Evolutionary conservation across 495 filamentous ascomycete genomes (phyloP).

Genomic region (Aspergillus ellipticus): DNA sequence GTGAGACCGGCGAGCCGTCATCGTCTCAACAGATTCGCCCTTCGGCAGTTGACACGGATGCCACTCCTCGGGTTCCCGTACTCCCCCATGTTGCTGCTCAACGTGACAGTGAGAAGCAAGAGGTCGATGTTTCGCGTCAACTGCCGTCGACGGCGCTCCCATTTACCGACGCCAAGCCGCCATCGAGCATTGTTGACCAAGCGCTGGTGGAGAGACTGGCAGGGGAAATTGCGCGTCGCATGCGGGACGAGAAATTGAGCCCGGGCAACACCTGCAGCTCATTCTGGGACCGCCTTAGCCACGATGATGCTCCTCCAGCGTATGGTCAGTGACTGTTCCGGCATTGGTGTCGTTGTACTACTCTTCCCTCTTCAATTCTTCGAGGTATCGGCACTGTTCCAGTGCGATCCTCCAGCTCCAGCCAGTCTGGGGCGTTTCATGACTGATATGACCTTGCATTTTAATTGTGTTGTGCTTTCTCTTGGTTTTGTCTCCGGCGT

Average conservation of each 20-base stretch:
- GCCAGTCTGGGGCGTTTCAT: conserved; percentile 27
- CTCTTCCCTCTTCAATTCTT: conserved; percentile 14
- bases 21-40: conserved; percentile 25
- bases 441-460: conserved; percentile 34
- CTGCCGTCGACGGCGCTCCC: conserved; percentile 38
- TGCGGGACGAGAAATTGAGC: conserved; percentile 66
- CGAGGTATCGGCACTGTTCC: background rate
- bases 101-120: conserved; percentile 27
- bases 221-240: conserved; percentile 78
- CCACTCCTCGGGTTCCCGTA: conserved; percentile 33
- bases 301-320: conserved; percentile 42
- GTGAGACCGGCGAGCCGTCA: conserved; percentile 25
- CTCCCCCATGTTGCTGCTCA: conserved; percentile 13
- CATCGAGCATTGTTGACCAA: conserved; percentile 67
- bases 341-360: conserved; percentile 4
- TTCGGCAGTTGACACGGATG: conserved; percentile 31
- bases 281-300: conserved; percentile 37
- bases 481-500: conserved; percentile 7
- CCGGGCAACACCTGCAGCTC: conserved; percentile 30
- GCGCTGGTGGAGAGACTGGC: conserved; percentile 91
- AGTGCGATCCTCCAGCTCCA: conserved; percentile 11
- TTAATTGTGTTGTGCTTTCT: conserved; percentile 16
- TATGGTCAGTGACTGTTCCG: conserved; percentile 38
- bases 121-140: conserved; percentile 27
- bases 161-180: conserved; percentile 30